phyloP scores from a whole-genome alignment of 2,329 filamentous ascomycete species.

The Aspergillus sp. region DNA sequence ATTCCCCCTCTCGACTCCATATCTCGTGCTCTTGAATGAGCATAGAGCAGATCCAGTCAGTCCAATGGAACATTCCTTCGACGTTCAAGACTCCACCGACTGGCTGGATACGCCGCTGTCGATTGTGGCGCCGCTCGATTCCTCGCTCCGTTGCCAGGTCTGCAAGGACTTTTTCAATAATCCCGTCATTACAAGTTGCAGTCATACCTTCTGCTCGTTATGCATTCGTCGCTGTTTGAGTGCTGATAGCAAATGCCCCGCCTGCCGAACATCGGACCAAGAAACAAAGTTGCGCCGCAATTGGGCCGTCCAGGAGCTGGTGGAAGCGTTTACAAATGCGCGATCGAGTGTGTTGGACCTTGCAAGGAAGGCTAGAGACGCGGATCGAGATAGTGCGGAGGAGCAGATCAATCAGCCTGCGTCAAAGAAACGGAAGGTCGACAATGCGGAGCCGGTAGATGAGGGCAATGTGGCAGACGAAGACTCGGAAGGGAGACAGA shows the following conservation, averaged over 20 bases:
- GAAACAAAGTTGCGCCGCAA: slow-evolving; percentile 81
- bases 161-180: slow-evolving; percentile 97
- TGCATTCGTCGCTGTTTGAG: slow-evolving; percentile 86
- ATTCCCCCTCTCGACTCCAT: too few relatives aligned
- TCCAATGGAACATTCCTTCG: slow-evolving; percentile 32
- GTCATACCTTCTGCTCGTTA: slow-evolving; percentile 92
- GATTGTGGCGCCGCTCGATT: slow-evolving; percentile 58
- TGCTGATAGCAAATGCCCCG: slow-evolving; percentile 79
- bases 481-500: slow-evolving; percentile 24
- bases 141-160: slow-evolving; percentile 85
- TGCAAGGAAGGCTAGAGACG: slow-evolving; percentile 52
- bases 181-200: slow-evolving; percentile 91
- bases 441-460: slow-evolving; percentile 28
- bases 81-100: slow-evolving; percentile 43
- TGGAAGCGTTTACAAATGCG: slow-evolving; percentile 68
- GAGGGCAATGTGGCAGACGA: slow-evolving; percentile 30
- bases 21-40: too few relatives aligned
- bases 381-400: slow-evolving; percentile 48
- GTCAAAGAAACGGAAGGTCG: slow-evolving; percentile 32
- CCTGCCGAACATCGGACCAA: slow-evolving; percentile 74
- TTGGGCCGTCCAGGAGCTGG: slow-evolving; percentile 77
- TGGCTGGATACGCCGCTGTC: slow-evolving; percentile 45
- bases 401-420: slow-evolving; percentile 23
- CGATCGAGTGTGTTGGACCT: slow-evolving; percentile 60
- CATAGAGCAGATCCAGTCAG: neutral